phyloP scores from a whole-genome alignment of 805 yeast genomes.

The Metschnikowia arizonensis region DNA sequence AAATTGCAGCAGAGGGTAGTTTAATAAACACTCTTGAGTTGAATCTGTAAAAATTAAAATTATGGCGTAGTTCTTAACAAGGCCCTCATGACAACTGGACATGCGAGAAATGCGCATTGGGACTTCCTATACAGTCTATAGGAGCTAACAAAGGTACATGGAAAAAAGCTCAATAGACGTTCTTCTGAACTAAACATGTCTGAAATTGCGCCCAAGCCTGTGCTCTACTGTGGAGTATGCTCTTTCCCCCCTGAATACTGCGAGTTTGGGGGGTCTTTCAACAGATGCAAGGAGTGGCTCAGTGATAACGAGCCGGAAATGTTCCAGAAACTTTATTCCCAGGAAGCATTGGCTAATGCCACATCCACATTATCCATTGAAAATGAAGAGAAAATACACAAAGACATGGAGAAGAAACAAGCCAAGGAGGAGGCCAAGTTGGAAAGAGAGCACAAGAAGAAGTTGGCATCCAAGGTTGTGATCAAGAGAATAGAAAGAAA shows the following conservation, averaged over 20 bases:
- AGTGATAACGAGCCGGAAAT: constrained; percentile 53
- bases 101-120: constrained; percentile 1
- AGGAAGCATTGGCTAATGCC: constrained; percentile 52
- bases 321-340: constrained; percentile 58
- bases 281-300: constrained; percentile 83
- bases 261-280: constrained; percentile 80
- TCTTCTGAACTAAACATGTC: constrained; percentile 20
- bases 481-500: constrained; percentile 88
- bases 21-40: neutral
- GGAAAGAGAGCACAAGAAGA: constrained; percentile 76
- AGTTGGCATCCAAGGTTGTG: constrained; percentile 72
- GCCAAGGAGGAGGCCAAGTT: constrained; percentile 80
- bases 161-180: neutral
- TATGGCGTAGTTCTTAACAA: neutral
- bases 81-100: neutral
- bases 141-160: neutral
- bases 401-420: constrained; percentile 80
- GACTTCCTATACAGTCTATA: constrained; percentile 2
- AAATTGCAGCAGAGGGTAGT: neutral
- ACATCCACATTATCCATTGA: constrained; percentile 63
- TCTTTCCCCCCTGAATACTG: constrained; percentile 87
- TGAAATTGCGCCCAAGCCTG: constrained; percentile 30
- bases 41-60: neutral
- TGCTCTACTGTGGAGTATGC: constrained; percentile 74
- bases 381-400: constrained; percentile 75